These are phyloP conservation scores for Leptosphaerulina australis DNA, from an alignment of 2,329 filamentous ascomycete genomes.

Conservation along the genomic window DNA sequence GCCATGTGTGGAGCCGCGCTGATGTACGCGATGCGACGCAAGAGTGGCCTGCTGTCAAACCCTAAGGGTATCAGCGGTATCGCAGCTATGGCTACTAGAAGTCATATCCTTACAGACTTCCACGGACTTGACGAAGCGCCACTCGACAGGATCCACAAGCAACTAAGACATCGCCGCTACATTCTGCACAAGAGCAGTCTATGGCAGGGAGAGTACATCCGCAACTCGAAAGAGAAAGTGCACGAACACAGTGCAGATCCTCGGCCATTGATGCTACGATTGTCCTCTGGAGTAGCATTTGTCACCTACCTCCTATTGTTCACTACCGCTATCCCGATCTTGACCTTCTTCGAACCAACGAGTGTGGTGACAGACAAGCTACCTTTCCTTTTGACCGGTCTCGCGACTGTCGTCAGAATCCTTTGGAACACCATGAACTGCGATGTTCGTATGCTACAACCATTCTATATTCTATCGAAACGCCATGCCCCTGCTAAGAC, in stretches of 20 bases:
- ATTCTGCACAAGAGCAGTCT: slow-evolving; percentile 73
- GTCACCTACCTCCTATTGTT: slow-evolving; percentile 64
- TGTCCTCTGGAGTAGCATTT: slow-evolving; percentile 65
- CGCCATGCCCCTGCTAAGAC: slow-evolving; percentile 69
- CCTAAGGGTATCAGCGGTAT: slow-evolving; percentile 76
- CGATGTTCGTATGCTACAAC: slow-evolving; percentile 74
- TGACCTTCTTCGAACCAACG: slow-evolving; percentile 64
- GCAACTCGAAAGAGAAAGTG: slow-evolving; percentile 56
- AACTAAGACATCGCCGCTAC: slow-evolving; percentile 70
- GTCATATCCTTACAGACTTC: slow-evolving; percentile 76
- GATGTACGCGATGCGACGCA: slow-evolving; percentile 66
- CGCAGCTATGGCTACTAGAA: slow-evolving; percentile 75
- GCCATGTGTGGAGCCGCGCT: slow-evolving; percentile 64
- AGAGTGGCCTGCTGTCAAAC: slow-evolving; percentile 69
- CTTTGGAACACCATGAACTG: slow-evolving; percentile 72
- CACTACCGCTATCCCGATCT: slow-evolving; percentile 62
- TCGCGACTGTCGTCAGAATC: slow-evolving; percentile 71
- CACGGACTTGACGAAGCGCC: slow-evolving; percentile 71
- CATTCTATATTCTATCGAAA: slow-evolving; percentile 71
- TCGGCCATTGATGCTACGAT: slow-evolving; percentile 71
- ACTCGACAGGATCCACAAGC: slow-evolving; percentile 70
- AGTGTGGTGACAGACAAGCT: slow-evolving; percentile 64
- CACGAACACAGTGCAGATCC: slow-evolving; percentile 57
- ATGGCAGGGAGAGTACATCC: slow-evolving; percentile 65
- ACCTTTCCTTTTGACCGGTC: slow-evolving; percentile 68